Conservation (phyloP, 2,329 filamentous ascomycete species). For the Hirsutella rhossiliensis region DNA sequence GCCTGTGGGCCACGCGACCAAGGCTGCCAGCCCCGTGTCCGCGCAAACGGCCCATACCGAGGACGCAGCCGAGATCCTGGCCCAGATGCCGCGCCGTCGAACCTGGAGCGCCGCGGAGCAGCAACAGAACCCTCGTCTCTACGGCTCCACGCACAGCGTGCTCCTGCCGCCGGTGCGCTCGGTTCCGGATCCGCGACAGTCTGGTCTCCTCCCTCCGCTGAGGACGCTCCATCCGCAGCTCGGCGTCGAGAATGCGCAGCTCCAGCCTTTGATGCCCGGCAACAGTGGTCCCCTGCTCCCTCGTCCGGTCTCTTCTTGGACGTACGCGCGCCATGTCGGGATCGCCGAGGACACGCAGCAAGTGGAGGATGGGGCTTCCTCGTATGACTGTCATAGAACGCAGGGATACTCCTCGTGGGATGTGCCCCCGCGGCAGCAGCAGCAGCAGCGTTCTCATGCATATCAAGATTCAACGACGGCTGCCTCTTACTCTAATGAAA, state of each 20-base stretch:
- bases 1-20: too few species aligned
- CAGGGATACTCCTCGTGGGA: not conserved
- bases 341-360: not conserved
- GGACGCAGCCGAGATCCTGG: conserved; percentile 2
- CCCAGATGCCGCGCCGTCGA: not conserved
- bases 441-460: not conserved
- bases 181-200: not conserved
- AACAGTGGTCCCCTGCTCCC: not conserved
- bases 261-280: not conserved
- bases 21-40: not conserved
- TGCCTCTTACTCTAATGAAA: too few species aligned
- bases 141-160: too few species aligned
- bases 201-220: not conserved
- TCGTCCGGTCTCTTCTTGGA: not conserved
- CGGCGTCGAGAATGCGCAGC: not conserved
- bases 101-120: too few species aligned
- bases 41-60: not conserved
- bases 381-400: too few species aligned
- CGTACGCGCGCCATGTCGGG: not conserved
- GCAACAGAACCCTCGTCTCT: too few species aligned
- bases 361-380: not conserved
- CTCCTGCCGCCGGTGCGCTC: conserved; percentile 1
- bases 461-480: not conserved
- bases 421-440: not conserved
- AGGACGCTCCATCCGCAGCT: conserved; percentile 1